phyloP scores from a whole-genome alignment of 306 rosid species.

The Medicago arabica region DNA sequence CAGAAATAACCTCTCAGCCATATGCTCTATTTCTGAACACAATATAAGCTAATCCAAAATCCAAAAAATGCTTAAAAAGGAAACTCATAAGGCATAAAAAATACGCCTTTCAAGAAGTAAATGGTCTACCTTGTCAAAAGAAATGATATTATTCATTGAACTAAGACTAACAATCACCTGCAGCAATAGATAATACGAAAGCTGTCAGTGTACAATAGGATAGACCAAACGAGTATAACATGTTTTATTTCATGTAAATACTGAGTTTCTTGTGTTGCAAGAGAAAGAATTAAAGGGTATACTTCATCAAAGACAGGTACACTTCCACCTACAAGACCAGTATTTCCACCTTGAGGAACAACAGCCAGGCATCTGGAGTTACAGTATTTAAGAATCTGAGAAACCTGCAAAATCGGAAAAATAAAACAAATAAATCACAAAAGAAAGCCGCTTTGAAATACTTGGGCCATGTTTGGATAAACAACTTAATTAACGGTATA shows the following conservation, averaged over 20 bases:
- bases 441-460: not conserved
- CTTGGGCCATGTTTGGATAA: not conserved
- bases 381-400: conserved; percentile 82
- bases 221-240: conserved; percentile 4
- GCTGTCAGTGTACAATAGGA: conserved; percentile 27
- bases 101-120: conserved; percentile 38
- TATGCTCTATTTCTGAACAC: conserved; percentile 18
- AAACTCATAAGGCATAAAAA: conserved; percentile 18
- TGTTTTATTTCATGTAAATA: not conserved
- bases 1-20: conserved; percentile 20
- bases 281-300: conserved; percentile 37
- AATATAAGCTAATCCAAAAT: conserved; percentile 34
- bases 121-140: conserved; percentile 82
- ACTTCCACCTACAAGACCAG: conserved; percentile 99
- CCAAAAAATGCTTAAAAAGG: conserved; percentile 20
- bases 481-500: not conserved
- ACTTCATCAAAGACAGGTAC: conserved; percentile 98
- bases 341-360: conserved; percentile 99
- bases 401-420: conserved; percentile 60
- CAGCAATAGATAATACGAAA: conserved; percentile 48
- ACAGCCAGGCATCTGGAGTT: conserved; percentile 84
- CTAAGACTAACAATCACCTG: conserved; percentile 87
- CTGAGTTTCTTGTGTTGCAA: not conserved
- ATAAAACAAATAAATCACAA: conserved; percentile 33
- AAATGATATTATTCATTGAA: conserved; percentile 74